Evolutionary conservation across 2,329 filamentous ascomycete genomes (phyloP).

Genomic region (Colletotrichum cordylinicola): DNA sequence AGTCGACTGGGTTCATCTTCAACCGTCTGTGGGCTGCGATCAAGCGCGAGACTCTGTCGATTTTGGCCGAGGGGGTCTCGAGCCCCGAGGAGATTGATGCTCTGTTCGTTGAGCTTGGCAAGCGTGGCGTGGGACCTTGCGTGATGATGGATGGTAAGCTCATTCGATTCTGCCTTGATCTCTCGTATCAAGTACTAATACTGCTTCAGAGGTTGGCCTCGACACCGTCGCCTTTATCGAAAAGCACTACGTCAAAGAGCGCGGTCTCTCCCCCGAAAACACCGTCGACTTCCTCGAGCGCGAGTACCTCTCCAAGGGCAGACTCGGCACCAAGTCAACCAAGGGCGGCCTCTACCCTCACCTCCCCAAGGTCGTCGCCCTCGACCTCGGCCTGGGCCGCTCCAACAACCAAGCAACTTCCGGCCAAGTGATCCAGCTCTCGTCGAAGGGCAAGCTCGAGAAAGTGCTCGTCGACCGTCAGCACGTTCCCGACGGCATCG

Average conservation of each 20-base stretch:
- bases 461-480: constrained; percentile 29
- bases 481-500: constrained; percentile 50
- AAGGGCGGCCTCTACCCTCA: constrained; percentile 44
- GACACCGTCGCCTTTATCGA: constrained; percentile 61
- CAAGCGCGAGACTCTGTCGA: constrained; percentile 55
- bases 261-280: constrained; percentile 41
- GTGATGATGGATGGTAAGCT: constrained; percentile 30
- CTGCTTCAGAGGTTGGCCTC: constrained; percentile 49
- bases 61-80: constrained; percentile 55
- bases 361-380: constrained; percentile 26
- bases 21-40: constrained; percentile 63
- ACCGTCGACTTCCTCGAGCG: constrained; percentile 50
- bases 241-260: constrained; percentile 55
- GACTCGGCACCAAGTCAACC: constrained; percentile 48
- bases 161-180: constrained; percentile 37
- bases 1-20: constrained; percentile 60
- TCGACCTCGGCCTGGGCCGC: neutral
- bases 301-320: constrained; percentile 49
- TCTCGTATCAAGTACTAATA: neutral
- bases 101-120: constrained; percentile 42
- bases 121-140: constrained; percentile 8
- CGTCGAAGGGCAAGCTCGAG: constrained; percentile 24
- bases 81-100: constrained; percentile 54
- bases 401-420: neutral
- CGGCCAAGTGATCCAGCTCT: constrained; percentile 20